phyloP scores from a whole-genome alignment of 2,329 filamentous ascomycete species.

The Fusarium incarnatum region DNA sequence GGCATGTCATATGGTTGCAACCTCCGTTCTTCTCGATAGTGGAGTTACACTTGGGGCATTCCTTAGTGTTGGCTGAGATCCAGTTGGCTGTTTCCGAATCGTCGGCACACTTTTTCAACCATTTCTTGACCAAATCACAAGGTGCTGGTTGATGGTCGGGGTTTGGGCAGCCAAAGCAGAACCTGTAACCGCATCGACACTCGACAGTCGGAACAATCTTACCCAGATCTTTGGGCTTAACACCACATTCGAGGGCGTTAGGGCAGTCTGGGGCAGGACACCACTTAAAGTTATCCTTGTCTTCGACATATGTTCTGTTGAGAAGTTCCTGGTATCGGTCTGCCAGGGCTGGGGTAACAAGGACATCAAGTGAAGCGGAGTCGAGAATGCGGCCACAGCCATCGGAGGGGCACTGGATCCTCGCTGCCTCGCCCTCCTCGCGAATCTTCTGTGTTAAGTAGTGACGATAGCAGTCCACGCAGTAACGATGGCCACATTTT shows the following conservation, averaged over 20 bases:
- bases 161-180: conserved; percentile 94
- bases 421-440: conserved; percentile 92
- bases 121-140: conserved; percentile 90
- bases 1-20: conserved; percentile 97
- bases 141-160: conserved; percentile 94
- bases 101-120: conserved; percentile 98
- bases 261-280: conserved; percentile 97
- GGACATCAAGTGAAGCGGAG: conserved; percentile 83
- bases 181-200: conserved; percentile 85
- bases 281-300: conserved; percentile 96
- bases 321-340: conserved; percentile 84
- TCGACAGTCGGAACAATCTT: conserved; percentile 90
- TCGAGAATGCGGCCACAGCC: conserved; percentile 92
- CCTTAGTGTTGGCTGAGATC: conserved; percentile 99
- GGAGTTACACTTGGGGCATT: conserved; percentile 94
- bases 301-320: conserved; percentile 94
- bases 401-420: conserved; percentile 92
- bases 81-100: conserved; percentile 99
- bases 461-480: conserved; percentile 89
- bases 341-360: conserved; percentile 69
- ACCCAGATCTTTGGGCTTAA: conserved; percentile 88
- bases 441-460: conserved; percentile 94
- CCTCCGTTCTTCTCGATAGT: conserved; percentile 99
- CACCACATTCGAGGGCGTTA: conserved; percentile 87
- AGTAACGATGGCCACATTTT: conserved; percentile 95